Evolutionary conservation across 116 monocot species (phyloP).

Genomic region (Trichopus zeylanicus): DNA sequence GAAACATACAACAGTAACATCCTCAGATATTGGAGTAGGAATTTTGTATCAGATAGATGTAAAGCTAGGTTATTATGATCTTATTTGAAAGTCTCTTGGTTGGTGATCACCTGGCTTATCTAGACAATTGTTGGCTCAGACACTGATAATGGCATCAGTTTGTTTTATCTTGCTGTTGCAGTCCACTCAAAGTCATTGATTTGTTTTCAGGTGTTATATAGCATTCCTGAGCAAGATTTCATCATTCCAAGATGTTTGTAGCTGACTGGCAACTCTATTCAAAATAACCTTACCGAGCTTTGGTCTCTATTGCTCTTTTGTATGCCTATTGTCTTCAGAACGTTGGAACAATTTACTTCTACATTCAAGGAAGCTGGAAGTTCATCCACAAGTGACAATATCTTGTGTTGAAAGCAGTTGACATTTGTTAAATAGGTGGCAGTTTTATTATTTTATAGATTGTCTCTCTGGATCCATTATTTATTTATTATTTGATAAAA

Average conservation of each 20-base stretch:
- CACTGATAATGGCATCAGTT: too few species aligned
- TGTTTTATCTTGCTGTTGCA: not conserved
- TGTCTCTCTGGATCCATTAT: too few species aligned
- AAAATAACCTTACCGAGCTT: constrained; percentile 90
- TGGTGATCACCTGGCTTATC: too few species aligned
- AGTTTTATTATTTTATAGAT: too few species aligned
- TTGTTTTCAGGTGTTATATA: constrained; percentile 75
- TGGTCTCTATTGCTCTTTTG: constrained; percentile 99
- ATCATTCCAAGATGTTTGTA: constrained; percentile 89
- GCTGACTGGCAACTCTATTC: constrained; percentile 91
- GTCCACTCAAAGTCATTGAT: not conserved
- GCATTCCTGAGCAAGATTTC: constrained; percentile 58
- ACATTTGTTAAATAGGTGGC: not conserved
- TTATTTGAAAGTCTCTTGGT: too few species aligned
- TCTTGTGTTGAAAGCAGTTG: not conserved
- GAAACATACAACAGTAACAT: too few species aligned
- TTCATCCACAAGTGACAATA: constrained; percentile 29
- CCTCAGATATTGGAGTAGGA: too few species aligned
- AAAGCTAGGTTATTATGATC: too few species aligned
- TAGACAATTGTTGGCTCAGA: too few species aligned
- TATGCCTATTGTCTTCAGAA: constrained; percentile 80
- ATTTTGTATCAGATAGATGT: too few species aligned
- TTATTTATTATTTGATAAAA: too few species aligned
- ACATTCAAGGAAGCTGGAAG: constrained; percentile 52
- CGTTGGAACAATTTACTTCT: constrained; percentile 68